A percentile compares a stretch with the other conserved stretches of the same genome.
Evolutionary conservation across 352 stramenopile species (phyloP).

Genomic region (Lagenidium giganteum): DNA sequence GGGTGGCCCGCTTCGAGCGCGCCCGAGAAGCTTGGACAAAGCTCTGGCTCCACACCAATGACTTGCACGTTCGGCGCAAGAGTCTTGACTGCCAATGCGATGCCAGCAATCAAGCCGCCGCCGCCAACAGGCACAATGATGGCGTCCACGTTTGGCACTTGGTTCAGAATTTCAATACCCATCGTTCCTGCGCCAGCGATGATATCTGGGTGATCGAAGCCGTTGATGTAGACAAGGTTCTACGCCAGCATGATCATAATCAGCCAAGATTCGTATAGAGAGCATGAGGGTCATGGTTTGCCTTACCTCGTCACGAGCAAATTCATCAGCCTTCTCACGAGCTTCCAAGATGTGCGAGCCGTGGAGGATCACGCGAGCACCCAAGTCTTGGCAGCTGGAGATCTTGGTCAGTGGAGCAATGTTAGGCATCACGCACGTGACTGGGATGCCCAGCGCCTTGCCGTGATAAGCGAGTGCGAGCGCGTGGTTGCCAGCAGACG

Average conservation of each 20-base stretch:
- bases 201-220: conserved; percentile 94
- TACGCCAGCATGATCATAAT: conserved; percentile 15
- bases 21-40: conserved; percentile 89
- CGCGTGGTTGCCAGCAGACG: conserved; percentile 91
- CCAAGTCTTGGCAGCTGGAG: conserved; percentile 85
- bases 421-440: conserved; percentile 93
- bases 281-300: conserved; percentile 4
- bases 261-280: background rate
- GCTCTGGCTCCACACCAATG: conserved; percentile 92
- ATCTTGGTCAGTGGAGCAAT: conserved; percentile 93
- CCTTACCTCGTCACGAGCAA: conserved; percentile 48
- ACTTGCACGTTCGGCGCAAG: conserved; percentile 87
- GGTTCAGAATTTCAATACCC: conserved; percentile 95
- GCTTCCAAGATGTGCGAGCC: conserved; percentile 94
- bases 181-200: conserved; percentile 95
- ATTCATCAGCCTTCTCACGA: conserved; percentile 71
- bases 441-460: conserved; percentile 86
- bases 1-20: conserved; percentile 86
- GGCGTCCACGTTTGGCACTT: conserved; percentile 90
- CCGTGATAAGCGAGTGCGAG: conserved; percentile 95
- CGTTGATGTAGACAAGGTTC: conserved; percentile 93
- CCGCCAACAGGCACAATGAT: conserved; percentile 94
- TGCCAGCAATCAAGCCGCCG: conserved; percentile 91
- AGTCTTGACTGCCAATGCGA: conserved; percentile 91
- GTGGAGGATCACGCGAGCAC: conserved; percentile 91